Base-by-base conservation (phyloP, 2,329 filamentous ascomycete species). In the Aspergillus sclerotialis region DNA sequence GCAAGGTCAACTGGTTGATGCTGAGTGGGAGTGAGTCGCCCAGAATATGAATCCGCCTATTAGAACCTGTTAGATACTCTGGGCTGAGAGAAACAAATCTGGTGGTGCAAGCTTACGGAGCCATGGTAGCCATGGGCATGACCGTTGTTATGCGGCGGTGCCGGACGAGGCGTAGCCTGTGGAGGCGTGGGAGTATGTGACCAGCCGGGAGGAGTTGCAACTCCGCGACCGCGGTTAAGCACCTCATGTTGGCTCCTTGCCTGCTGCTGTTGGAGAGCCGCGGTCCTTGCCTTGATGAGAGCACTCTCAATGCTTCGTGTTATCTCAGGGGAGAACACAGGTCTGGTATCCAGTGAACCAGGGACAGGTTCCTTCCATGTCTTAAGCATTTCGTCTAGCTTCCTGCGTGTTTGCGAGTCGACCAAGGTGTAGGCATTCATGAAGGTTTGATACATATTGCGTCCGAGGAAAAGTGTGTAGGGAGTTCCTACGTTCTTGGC, bases 401-500 rank as follows among this genome's bases (percentile, higher is more conserved):
- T 93, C 48, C 82, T 82, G 44, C 92, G 80, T 14, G 89, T 88
- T 40, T 75, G 73, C 43, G 76, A 75, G 52, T 94, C 88, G 43
- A 96, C 89, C 40, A 93, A 76, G 3, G 84, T 84, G 58, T 96
- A 98, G 24, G 92, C 85, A 52, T 93, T 86, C 88, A 96, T 95
- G 58, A 94, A 98, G 4, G 87, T 96, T 49, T 82, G 78, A 64
- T 90, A 96, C 25, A 98, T 76, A 54, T 90, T 90, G 26, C 86
- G 82, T 33, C 89, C 87, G 45, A 98, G 84, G 61, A 94, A 96
- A 9, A 96, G 73, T 0, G 90, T 96, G 63, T 98, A 98, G 6
- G 92, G 92, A 1, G 90, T 95, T 41, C 92, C 92, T 42, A 98
- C 88, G 69, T 98, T 96, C 65, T 98, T 98, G 57, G 94, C 89